These are phyloP conservation scores for Volutella citrinella DNA, from an alignment of 2,329 filamentous ascomycete genomes.

Conservation along the genomic window DNA sequence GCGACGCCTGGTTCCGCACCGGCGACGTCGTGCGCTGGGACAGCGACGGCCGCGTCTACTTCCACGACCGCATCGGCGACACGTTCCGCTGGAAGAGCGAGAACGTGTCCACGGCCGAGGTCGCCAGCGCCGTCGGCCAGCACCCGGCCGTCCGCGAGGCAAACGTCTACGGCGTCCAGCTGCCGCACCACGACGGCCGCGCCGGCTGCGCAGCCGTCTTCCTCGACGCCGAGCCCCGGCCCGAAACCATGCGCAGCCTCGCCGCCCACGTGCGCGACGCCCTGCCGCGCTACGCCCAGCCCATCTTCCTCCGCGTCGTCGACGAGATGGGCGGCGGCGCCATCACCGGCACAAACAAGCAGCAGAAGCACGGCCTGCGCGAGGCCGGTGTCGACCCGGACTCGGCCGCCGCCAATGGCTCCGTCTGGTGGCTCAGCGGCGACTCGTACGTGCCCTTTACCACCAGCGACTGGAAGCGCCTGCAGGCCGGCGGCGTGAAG, in stretches of 20 bases:
- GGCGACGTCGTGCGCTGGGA: conserved; percentile 80
- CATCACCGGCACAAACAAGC: conserved; percentile 82
- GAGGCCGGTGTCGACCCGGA: conserved; percentile 69
- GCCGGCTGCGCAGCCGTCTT: conserved; percentile 76
- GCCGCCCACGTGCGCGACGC: conserved; percentile 54
- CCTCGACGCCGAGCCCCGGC: conserved; percentile 45
- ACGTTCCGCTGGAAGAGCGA: conserved; percentile 81
- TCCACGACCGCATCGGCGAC: conserved; percentile 77
- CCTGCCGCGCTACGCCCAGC: conserved; percentile 72
- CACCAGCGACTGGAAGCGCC: conserved; percentile 62
- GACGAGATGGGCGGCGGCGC: conserved; percentile 52
- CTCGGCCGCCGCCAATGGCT: conserved; percentile 38
- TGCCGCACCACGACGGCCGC: conserved; percentile 79
- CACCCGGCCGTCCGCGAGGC: conserved; percentile 69
- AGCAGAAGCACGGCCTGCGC: conserved; percentile 75
- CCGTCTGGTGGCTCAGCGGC: conserved; percentile 63
- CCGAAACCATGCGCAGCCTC: conserved; percentile 53
- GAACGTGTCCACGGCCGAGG: conserved; percentile 80
- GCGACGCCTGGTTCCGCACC: conserved; percentile 79
- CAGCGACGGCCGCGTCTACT: conserved; percentile 68
- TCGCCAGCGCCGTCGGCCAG: conserved; percentile 68
- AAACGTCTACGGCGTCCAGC: conserved; percentile 79
- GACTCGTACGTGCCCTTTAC: conserved; percentile 67
- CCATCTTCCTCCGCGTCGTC: conserved; percentile 72
- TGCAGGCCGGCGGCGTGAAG: conserved; percentile 68